Conservation (phyloP, 441 rosid species). For the Iberis amara region DNA sequence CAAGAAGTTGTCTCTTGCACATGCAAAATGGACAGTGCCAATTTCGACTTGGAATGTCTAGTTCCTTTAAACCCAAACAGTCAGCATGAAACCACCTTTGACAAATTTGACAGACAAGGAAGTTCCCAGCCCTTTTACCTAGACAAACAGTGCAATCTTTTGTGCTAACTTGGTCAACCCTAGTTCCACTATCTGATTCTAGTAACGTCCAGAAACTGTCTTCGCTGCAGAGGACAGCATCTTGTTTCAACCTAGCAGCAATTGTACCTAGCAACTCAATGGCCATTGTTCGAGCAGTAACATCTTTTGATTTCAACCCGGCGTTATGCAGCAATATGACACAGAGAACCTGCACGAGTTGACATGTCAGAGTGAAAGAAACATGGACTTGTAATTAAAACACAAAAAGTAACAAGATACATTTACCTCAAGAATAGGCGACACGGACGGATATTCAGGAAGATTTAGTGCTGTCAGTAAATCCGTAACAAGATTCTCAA, state of each 20-base stretch:
- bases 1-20: constrained; percentile 83
- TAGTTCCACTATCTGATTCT: constrained; percentile 48
- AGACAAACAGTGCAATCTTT: constrained; percentile 75
- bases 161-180: constrained; percentile 37
- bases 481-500: constrained; percentile 93
- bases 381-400: constrained; percentile 13
- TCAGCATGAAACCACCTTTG: constrained; percentile 76
- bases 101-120: constrained; percentile 79
- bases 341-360: constrained; percentile 79
- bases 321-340: constrained; percentile 96
- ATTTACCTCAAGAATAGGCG: constrained; percentile 88
- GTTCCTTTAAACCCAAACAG: constrained; percentile 85
- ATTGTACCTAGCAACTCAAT: constrained; percentile 90
- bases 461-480: constrained; percentile 81
- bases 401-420: constrained; percentile 10
- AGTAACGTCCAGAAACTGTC: constrained; percentile 61
- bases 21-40: constrained; percentile 86
- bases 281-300: constrained; percentile 87
- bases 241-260: constrained; percentile 89
- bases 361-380: constrained; percentile 29
- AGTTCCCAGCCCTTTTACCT: constrained; percentile 56
- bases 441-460: constrained; percentile 94
- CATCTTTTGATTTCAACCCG: constrained; percentile 92
- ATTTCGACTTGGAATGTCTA: constrained; percentile 57
- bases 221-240: constrained; percentile 54